These are phyloP conservation scores for Penicillium canescens DNA, from an alignment of 495 filamentous ascomycete species.

Conservation along the genomic window DNA sequence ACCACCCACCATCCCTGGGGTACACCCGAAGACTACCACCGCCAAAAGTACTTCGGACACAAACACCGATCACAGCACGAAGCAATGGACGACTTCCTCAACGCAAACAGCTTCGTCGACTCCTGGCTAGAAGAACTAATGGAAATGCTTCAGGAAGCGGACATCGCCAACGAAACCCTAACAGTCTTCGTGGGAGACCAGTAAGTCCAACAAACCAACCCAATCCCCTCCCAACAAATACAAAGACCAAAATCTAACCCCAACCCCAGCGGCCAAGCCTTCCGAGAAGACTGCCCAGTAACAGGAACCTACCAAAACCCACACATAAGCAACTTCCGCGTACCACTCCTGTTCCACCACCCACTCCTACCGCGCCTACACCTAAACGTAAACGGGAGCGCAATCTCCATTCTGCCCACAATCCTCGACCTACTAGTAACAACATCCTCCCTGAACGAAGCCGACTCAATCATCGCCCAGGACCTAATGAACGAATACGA, in stretches of 20 bases:
- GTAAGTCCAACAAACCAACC: conserved; percentile 16
- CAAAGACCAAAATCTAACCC: conserved; percentile 21
- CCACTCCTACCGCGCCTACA: conserved; percentile 42
- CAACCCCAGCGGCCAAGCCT: conserved; percentile 37
- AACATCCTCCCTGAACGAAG: conserved; percentile 36
- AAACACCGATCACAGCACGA: conserved; percentile 26
- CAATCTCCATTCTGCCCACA: conserved; percentile 45
- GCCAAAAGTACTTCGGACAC: conserved; percentile 34
- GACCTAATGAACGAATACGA: conserved; percentile 46
- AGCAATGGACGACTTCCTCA: conserved; percentile 41
- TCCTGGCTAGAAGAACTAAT: conserved; percentile 48
- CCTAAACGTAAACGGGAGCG: conserved; percentile 40
- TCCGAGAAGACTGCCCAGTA: conserved; percentile 37
- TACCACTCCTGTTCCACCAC: conserved; percentile 46
- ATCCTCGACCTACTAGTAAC: conserved; percentile 49
- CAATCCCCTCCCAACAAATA: conserved; percentile 21
- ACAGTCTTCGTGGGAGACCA: conserved; percentile 51
- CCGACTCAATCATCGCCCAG: conserved; percentile 28
- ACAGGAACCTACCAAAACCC: conserved; percentile 47
- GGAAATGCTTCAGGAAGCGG: conserved; percentile 43
- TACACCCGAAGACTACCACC: conserved; percentile 32
- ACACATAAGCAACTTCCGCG: conserved; percentile 46
- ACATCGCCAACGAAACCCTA: conserved; percentile 48
- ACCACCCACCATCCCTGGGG: conserved; percentile 49
- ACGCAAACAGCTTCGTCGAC: conserved; percentile 44